Conservation (phyloP, 2,329 filamentous ascomycete species). For the Clonostachys rosea region DNA sequence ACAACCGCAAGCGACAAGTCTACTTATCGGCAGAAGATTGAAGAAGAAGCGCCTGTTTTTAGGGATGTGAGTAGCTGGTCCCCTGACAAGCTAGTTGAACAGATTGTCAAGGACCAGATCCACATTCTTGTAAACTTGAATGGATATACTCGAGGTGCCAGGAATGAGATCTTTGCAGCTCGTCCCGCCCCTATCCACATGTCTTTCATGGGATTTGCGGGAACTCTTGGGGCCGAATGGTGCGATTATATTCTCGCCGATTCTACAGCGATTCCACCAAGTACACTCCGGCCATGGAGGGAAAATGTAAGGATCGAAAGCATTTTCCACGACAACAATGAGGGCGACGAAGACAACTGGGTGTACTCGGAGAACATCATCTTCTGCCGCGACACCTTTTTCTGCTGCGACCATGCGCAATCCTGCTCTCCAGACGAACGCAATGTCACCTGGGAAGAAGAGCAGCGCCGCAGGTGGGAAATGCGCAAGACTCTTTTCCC, state of each 20-base stretch:
- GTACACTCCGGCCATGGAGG: conserved; percentile 76
- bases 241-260: conserved; percentile 96
- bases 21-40: conserved; percentile 85
- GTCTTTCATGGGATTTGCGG: conserved; percentile 99
- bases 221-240: conserved; percentile 94
- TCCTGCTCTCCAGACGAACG: conserved; percentile 71
- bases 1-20: conserved; percentile 90
- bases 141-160: conserved; percentile 92
- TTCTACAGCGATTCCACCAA: conserved; percentile 74
- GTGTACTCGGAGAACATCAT: conserved; percentile 97
- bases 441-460: conserved; percentile 73
- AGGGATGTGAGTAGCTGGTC: conserved; percentile 84
- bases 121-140: conserved; percentile 98
- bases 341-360: conserved; percentile 72
- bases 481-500: conserved; percentile 95
- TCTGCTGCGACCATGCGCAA: conserved; percentile 95
- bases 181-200: conserved; percentile 94
- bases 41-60: conserved; percentile 87
- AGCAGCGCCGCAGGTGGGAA: conserved; percentile 76
- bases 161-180: conserved; percentile 95
- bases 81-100: conserved; percentile 75
- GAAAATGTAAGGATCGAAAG: conserved; percentile 73
- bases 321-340: conserved; percentile 59
- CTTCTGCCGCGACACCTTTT: conserved; percentile 91
- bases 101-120: conserved; percentile 83